These are phyloP conservation scores for Domatiomyces catenatus DNA, from an alignment of 2,329 filamentous ascomycete genomes.

Conservation along the genomic window DNA sequence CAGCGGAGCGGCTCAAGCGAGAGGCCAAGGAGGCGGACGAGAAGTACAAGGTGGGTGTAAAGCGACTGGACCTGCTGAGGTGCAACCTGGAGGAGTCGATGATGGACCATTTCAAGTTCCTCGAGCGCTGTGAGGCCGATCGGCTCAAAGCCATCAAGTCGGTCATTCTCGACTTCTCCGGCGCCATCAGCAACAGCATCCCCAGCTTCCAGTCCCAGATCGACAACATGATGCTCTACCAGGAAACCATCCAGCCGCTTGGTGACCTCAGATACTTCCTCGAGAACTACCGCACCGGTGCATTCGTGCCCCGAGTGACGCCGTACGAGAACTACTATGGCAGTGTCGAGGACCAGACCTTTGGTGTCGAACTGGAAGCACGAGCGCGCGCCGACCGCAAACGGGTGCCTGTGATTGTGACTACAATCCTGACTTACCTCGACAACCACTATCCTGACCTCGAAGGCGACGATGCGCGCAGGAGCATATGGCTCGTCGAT, in stretches of 20 bases:
- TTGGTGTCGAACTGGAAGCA: slow-evolving; percentile 94
- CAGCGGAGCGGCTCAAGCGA: slow-evolving; percentile 66
- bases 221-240: slow-evolving; percentile 97
- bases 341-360: slow-evolving; percentile 91
- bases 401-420: slow-evolving; percentile 82
- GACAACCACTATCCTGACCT: slow-evolving; percentile 96
- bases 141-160: slow-evolving; percentile 96
- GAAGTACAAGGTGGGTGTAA: slow-evolving; percentile 74
- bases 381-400: slow-evolving; percentile 87
- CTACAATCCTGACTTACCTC: slow-evolving; percentile 82
- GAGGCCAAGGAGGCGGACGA: slow-evolving; percentile 86
- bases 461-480: slow-evolving; percentile 83
- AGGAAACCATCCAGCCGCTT: slow-evolving; percentile 90
- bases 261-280: slow-evolving; percentile 85
- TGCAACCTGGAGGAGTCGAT: slow-evolving; percentile 95
- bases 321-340: slow-evolving; percentile 99
- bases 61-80: slow-evolving; percentile 73
- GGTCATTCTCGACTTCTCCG: slow-evolving; percentile 92
- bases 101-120: slow-evolving; percentile 79
- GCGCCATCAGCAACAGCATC: slow-evolving; percentile 93
- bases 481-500: slow-evolving; percentile 87
- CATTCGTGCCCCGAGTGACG: slow-evolving; percentile 76
- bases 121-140: slow-evolving; percentile 93
- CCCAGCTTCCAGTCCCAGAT: slow-evolving; percentile 89
- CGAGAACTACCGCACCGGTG: slow-evolving; percentile 92